A percentile compares a stretch with the other conserved stretches of the same genome.
Conservation (phyloP, 2,329 filamentous ascomycete genomes). For the Phialocephala subalpina region DNA sequence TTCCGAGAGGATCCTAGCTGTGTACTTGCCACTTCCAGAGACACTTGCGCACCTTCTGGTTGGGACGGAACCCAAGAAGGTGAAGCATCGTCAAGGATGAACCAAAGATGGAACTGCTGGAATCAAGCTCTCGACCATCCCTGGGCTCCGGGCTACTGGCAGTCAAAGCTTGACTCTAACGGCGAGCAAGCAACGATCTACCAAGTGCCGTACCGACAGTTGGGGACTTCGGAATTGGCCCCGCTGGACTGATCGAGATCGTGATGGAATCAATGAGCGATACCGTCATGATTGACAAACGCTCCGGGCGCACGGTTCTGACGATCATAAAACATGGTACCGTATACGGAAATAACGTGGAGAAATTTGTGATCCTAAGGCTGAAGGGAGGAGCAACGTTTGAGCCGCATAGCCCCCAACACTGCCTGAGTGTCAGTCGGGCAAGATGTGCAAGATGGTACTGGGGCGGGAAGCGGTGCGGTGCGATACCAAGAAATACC, state of each 20-base stretch:
- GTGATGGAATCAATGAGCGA: not conserved
- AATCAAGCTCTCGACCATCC: not conserved
- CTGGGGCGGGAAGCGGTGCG: not conserved
- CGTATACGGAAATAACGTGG: constrained; percentile 5
- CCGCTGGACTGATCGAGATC: not conserved
- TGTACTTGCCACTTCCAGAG: not conserved
- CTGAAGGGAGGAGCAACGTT: not conserved
- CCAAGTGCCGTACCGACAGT: not conserved
- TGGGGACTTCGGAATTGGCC: not conserved
- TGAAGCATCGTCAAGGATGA: not conserved
- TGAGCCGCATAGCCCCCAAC: constrained; percentile 8
- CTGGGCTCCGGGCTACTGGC: not conserved
- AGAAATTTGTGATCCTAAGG: not conserved
- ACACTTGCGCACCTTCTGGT: not conserved
- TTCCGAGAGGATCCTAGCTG: not conserved
- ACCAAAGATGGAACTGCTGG: not conserved
- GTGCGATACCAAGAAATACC: constrained; percentile 4
- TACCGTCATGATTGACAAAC: not conserved
- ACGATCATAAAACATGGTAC: not conserved
- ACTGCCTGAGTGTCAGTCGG: not conserved
- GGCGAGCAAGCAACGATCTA: no score
- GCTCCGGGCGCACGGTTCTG: not conserved
- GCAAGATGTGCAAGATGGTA: not conserved
- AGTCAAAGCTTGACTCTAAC: constrained; percentile 2
- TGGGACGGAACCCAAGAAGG: not conserved